A percentile compares a stretch with the other conserved stretches of the same genome.
Evolutionary conservation across 345 rosid genomes (phyloP).

Genomic region (Populus euphratica): DNA sequence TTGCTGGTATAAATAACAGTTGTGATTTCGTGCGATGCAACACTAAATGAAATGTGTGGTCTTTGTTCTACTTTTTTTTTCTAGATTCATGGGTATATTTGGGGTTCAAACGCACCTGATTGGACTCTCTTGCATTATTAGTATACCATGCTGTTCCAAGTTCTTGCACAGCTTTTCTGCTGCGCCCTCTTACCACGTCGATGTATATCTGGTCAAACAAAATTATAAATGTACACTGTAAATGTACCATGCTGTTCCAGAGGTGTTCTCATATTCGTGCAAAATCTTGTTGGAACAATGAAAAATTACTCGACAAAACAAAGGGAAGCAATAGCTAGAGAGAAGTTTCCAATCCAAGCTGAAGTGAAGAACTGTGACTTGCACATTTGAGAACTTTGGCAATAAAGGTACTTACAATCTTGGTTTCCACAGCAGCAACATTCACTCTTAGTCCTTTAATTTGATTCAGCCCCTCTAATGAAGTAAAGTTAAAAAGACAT

Average conservation of each 20-base stretch:
- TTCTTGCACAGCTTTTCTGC: slow-evolving; percentile 54
- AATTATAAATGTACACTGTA: neutral
- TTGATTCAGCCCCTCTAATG: slow-evolving; percentile 63
- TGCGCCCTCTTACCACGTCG: slow-evolving; percentile 45
- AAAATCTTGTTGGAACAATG: neutral
- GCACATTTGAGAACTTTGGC: neutral
- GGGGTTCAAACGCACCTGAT: slow-evolving; percentile 40
- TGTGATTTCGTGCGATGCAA: neutral
- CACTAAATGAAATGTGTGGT: neutral
- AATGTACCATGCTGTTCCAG: neutral
- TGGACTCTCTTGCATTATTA: slow-evolving; percentile 51
- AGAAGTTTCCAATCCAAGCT: neutral
- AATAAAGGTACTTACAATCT: slow-evolving; percentile 58
- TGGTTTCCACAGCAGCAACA: slow-evolving; percentile 71
- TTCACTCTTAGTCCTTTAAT: slow-evolving; percentile 68
- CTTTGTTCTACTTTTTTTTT: neutral
- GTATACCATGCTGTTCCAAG: slow-evolving; percentile 66
- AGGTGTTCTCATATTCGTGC: neutral
- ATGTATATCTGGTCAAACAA: slow-evolving; percentile 49
- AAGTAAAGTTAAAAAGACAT: neutral
- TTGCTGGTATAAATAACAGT: neutral
- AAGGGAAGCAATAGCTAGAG: neutral
- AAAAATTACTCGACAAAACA: neutral
- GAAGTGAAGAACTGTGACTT: neutral
- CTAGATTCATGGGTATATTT: neutral